Percentiles rank a stretch among this genome's conserved stretches.
Conservation (phyloP, 1,284 basidiomycete species). For the Marasmius sp. region DNA sequence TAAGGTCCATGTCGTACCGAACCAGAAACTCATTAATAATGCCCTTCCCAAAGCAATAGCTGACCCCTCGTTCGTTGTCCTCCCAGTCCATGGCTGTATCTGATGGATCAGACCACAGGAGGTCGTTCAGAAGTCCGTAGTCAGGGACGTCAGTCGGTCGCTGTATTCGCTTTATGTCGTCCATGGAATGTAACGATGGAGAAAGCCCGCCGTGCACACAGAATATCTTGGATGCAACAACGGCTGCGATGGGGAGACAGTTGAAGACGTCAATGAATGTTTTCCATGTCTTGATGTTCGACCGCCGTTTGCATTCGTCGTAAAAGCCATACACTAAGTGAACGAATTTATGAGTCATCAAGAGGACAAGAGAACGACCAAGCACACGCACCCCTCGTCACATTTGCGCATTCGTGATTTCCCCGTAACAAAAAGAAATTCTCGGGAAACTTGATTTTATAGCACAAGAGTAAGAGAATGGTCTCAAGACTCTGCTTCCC, state of each 20-base stretch:
- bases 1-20: conserved; percentile 97
- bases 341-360: conserved; percentile 22
- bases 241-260: conserved; percentile 96
- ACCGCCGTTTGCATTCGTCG: conserved; percentile 99
- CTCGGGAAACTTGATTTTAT: conserved; percentile 99
- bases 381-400: conserved; percentile 79
- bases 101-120: conserved; percentile 98
- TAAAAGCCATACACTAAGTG: conserved; percentile 95
- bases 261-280: conserved; percentile 99
- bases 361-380: conserved; percentile 2
- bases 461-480: conserved; percentile 93
- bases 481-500: conserved; percentile 99
- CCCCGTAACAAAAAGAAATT: conserved; percentile 98
- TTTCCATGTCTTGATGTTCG: conserved; percentile 99
- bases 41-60: conserved; percentile 98
- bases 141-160: conserved; percentile 99
- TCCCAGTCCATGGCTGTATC: conserved; percentile 99
- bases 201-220: conserved; percentile 98
- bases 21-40: conserved; percentile 96
- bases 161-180: conserved; percentile 98
- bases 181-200: conserved; percentile 97
- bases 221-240: conserved; percentile 99
- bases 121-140: conserved; percentile 95
- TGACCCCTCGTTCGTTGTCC: conserved; percentile 99
- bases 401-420: conserved; percentile 99